Evolutionary conservation across 306 rosid genomes (phyloP).

Genomic region (Sicyos baderoa): DNA sequence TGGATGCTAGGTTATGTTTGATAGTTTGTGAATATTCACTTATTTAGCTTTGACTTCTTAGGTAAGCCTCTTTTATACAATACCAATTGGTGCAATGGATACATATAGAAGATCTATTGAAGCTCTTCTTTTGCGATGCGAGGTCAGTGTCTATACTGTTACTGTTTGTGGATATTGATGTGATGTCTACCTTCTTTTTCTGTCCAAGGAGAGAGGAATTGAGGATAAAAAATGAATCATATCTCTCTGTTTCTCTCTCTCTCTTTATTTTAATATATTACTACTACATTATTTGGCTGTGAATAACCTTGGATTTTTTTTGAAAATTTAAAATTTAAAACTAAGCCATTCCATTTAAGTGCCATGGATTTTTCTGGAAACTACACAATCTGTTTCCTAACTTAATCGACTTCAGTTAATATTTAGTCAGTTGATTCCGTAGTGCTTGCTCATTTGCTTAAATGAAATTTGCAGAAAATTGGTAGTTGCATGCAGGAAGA

Average conservation of each 20-base stretch:
- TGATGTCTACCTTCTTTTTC: constrained; percentile 1
- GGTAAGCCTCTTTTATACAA: constrained; percentile 75
- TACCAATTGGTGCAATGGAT: constrained; percentile 72
- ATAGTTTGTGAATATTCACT: background rate
- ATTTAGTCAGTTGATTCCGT: constrained; percentile 2
- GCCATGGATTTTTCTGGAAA: background rate
- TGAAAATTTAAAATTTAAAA: background rate
- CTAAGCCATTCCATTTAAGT: background rate
- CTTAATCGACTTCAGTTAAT: background rate
- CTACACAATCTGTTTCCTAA: background rate
- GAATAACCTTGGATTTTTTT: background rate
- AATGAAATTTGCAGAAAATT: constrained; percentile 53
- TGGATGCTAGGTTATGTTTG: background rate
- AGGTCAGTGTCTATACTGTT: constrained; percentile 38
- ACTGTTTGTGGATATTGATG: background rate
- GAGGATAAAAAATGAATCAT: background rate
- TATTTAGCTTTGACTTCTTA: constrained; percentile 37
- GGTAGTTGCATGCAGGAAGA: constrained; percentile 72
- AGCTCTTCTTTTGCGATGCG: constrained; percentile 52
- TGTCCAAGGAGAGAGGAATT: background rate
- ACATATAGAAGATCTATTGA: constrained; percentile 76
- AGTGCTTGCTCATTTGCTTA: constrained; percentile 17
- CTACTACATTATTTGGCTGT: background rate
- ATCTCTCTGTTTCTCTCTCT: background rate
- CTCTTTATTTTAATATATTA: background rate